Evolutionary conservation across 75 land plant genomes (phyloP).

Genomic region (Picea glauca): DNA sequence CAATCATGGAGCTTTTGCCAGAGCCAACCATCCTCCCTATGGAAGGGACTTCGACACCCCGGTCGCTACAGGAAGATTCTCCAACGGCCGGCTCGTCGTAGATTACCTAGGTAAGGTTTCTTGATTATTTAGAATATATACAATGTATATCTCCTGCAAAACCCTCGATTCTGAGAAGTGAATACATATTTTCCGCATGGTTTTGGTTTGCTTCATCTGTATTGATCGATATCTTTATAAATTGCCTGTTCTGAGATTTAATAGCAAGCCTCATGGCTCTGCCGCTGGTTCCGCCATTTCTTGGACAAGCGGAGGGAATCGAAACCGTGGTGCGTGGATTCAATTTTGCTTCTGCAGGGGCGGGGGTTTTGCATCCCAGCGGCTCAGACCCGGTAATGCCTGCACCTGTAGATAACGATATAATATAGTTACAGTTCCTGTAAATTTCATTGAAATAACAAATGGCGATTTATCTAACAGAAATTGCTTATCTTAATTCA

Average conservation of each 20-base stretch:
- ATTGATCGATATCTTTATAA: too few relatives aligned
- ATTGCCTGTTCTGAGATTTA: too few relatives aligned
- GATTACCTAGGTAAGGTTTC: slow-evolving; percentile 54
- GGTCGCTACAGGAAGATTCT: slow-evolving; percentile 68
- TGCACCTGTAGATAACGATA: not conserved
- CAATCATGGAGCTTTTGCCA: slow-evolving; percentile 51
- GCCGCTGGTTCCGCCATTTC: slow-evolving; percentile 67
- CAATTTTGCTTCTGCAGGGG: slow-evolving; percentile 86
- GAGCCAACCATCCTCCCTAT: slow-evolving; percentile 56
- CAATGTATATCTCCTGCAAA: too few relatives aligned
- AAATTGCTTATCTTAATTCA: not conserved
- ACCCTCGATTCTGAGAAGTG: too few relatives aligned
- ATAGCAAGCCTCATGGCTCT: slow-evolving; percentile 22
- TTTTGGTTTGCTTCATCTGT: too few relatives aligned
- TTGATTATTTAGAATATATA: too few relatives aligned
- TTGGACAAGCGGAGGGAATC: slow-evolving; percentile 28
- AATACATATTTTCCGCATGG: too few relatives aligned
- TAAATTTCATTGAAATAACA: not conserved
- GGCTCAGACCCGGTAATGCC: slow-evolving; percentile 59
- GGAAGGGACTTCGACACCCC: slow-evolving; percentile 70
- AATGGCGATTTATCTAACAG: not conserved
- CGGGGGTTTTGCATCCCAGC: slow-evolving; percentile 64
- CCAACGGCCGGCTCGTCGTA: slow-evolving; percentile 54
- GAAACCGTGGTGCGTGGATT: slow-evolving; percentile 63
- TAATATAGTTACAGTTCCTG: not conserved